phyloP scores from a whole-genome alignment of 768 basidiomycete species.

The Naganishia onofrii region DNA sequence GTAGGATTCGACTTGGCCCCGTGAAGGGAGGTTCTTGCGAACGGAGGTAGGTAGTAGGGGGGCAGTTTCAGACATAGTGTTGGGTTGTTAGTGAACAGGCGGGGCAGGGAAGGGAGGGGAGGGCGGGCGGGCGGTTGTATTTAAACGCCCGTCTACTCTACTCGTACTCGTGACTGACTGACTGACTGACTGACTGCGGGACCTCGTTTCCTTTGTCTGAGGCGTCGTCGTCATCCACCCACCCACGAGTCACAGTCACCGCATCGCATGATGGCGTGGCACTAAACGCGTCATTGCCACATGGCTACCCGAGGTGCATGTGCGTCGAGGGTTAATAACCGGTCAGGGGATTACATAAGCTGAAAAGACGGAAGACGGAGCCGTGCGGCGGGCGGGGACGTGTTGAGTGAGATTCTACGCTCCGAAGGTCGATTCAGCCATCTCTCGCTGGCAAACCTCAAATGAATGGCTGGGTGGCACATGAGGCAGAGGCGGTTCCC shows the following conservation, averaged over 20 bases:
- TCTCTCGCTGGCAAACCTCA: neutral
- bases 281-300: no score
- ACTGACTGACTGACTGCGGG: no score
- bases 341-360: no score
- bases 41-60: constrained; percentile 37
- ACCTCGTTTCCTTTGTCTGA: no score
- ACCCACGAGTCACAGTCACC: no score
- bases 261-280: no score
- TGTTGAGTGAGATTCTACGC: no score
- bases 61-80: constrained; percentile 36
- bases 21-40: constrained; percentile 36
- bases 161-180: neutral
- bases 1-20: constrained; percentile 37
- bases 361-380: no score
- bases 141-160: neutral
- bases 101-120: neutral
- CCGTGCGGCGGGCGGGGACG: no score
- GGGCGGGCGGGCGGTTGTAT: neutral
- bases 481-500: neutral
- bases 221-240: no score
- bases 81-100: neutral
- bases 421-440: neutral
- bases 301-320: no score
- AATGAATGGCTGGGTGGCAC: constrained; percentile 19
- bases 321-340: no score